Conservation (phyloP, 768 basidiomycete species). For the Auriscalpium orientale region DNA sequence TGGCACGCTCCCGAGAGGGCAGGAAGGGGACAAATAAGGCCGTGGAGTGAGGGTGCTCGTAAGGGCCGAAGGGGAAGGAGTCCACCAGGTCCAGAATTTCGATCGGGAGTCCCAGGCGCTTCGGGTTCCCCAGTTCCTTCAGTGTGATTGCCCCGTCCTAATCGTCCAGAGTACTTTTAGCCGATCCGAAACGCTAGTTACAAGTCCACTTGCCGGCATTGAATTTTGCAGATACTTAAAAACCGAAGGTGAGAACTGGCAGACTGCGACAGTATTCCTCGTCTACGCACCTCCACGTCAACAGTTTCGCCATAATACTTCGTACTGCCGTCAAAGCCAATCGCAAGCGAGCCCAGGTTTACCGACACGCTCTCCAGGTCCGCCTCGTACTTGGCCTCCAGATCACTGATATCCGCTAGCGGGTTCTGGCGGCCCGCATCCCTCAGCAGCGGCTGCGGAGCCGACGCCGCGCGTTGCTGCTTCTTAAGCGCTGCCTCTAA, state of each 20-base stretch:
- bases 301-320: constrained; percentile 45
- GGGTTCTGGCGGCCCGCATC: not conserved
- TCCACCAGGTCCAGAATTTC: constrained; percentile 39
- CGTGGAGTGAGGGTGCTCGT: constrained; percentile 31
- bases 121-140: constrained; percentile 10
- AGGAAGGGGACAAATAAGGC: constrained; percentile 7
- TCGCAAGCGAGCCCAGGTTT: constrained; percentile 40
- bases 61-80: constrained; percentile 43
- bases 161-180: no score
- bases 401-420: not conserved
- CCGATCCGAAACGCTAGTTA: no score
- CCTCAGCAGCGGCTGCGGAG: not conserved
- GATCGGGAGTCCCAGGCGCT: constrained; percentile 29
- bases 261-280: no score
- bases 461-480: constrained; percentile 9
- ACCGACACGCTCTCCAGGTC: constrained; percentile 27
- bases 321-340: constrained; percentile 39
- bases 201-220: constrained; percentile 5
- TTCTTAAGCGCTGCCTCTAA: constrained; percentile 35
- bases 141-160: no score
- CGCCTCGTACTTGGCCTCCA: constrained; percentile 10
- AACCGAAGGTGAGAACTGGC: no score
- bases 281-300: constrained; percentile 35
- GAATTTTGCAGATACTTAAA: constrained; percentile 17
- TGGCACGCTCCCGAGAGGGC: constrained; percentile 22